A percentile compares a stretch with the other conserved stretches of the same genome.
Evolutionary conservation across 805 yeast species (phyloP).

Genomic region (Barnettozyma sp.): DNA sequence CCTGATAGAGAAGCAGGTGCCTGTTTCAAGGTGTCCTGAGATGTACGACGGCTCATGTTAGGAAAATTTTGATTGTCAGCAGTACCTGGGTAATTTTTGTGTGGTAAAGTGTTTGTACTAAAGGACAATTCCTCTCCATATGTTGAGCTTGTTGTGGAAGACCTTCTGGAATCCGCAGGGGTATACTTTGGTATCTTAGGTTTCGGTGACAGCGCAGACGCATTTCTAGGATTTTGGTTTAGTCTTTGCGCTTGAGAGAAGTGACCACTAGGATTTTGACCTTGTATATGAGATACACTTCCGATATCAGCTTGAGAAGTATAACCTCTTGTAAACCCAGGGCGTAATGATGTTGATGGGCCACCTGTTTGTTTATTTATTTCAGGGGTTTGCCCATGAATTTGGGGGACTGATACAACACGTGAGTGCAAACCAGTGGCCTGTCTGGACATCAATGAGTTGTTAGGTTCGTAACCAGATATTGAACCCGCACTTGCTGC

Average conservation of each 20-base stretch:
- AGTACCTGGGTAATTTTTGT: no score
- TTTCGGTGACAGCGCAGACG: conserved; percentile 11
- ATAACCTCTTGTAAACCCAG: conserved; percentile 3
- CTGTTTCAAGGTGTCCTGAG: no score
- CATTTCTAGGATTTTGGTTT: not conserved
- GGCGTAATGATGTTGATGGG: conserved; percentile 1
- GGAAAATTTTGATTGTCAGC: no score
- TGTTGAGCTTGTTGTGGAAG: conserved; percentile 14
- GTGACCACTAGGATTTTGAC: conserved; percentile 4
- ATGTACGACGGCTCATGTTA: no score
- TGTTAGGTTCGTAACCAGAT: conserved; percentile 6
- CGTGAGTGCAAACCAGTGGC: conserved; percentile 5
- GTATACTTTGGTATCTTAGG: conserved; percentile 15
- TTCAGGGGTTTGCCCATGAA: not conserved
- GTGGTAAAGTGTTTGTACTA: no score
- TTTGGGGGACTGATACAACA: not conserved
- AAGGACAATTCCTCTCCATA: conserved; percentile 5
- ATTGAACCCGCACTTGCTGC: conserved; percentile 4
- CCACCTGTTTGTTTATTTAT: conserved; percentile 2
- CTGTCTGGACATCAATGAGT: conserved; percentile 7
- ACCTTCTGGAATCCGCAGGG: conserved; percentile 17
- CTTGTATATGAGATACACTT: conserved; percentile 3
- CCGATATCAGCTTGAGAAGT: conserved; percentile 6
- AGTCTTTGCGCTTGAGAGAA: conserved; percentile 7
- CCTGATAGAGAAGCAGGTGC: no score